Base-by-base conservation (phyloP, 108 stramenopile species). In the Cyclotella baltica region DNA sequence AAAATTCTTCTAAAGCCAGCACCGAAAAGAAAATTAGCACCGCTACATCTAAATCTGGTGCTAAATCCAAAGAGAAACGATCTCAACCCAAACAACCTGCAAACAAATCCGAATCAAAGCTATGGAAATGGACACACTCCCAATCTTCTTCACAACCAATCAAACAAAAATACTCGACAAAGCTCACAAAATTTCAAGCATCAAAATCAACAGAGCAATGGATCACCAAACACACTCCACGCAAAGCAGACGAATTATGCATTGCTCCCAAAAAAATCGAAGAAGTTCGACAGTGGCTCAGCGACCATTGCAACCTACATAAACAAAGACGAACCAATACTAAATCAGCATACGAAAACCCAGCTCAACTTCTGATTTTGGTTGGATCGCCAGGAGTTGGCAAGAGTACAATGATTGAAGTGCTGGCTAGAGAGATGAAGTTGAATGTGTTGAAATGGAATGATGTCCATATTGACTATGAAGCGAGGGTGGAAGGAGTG, bases 261-360 rank as follows among this genome's bases (percentile, higher is more conserved):
- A 90, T 96, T 11, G 92, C 95, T 25, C 91, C 95, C 40, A 92
- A 93, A 75, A 93, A 93, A 73, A 84, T 96, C 15, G 85, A 90
- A 36, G 85, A 92, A 73, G 78, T 93, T 11, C 50, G 61, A 5
- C 11, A 73, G 2, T 96, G 90, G 88, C 43, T 95, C 8, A 28
- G 70, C 20, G 69, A 81, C 0, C 33, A 56, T 28, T 19, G 40
- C 55, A n/a, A 40, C 8, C 38, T 46, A 9, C 43, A 62, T 43
- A 51, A 62, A 62, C 28, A 47, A n/a, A 43, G 70, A 70, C 82
- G 73, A n/a, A 6, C 18, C 36, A 57, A 64, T 19, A 79, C 30
- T 40, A 50, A 25, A 25, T 47, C 18, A 50, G 13, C 19, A 3
- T 36, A 59, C 30, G 80, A 67, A 48, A 35, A 35, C 9, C 62